phyloP scores from a whole-genome alignment of 106 monocot genomes.

The Cymbidium sinense region DNA sequence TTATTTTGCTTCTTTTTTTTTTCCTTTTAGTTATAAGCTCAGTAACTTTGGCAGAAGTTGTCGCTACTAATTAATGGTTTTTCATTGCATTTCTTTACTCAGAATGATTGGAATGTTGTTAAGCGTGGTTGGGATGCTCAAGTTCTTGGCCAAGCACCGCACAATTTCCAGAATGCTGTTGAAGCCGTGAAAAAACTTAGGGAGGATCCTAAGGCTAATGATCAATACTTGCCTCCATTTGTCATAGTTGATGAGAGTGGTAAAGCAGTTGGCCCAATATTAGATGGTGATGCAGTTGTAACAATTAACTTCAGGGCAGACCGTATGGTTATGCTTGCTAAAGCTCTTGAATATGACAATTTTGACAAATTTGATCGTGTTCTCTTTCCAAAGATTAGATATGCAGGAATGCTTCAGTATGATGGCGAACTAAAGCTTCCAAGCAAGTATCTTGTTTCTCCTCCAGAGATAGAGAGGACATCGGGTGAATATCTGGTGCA shows the following conservation, averaged over 20 bases:
- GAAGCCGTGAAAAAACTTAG: slow-evolving; percentile 90
- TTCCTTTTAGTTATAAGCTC: no score
- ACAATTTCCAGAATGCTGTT: slow-evolving; percentile 68
- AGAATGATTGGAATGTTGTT: slow-evolving; percentile 96
- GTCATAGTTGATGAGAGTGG: slow-evolving; percentile 82
- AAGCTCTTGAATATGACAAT: slow-evolving; percentile 87
- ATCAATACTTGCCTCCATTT: slow-evolving; percentile 90
- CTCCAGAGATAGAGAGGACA: slow-evolving; percentile 93
- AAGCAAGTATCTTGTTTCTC: slow-evolving; percentile 67
- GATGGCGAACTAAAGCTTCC: slow-evolving; percentile 95
- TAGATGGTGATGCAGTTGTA: slow-evolving; percentile 96
- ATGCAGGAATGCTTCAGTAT: slow-evolving; percentile 98
- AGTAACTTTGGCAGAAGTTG: no score
- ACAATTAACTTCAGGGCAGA: slow-evolving; percentile 94
- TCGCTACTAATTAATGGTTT: no score
- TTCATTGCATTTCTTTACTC: no score
- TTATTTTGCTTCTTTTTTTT: no score
- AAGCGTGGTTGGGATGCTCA: slow-evolving; percentile 99
- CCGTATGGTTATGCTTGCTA: slow-evolving; percentile 93
- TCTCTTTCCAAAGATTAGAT: slow-evolving; percentile 70
- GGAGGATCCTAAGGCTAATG: slow-evolving; percentile 51
- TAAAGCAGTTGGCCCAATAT: no score
- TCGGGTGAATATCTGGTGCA: slow-evolving; percentile 96
- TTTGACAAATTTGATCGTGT: slow-evolving; percentile 94
- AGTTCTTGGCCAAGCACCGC: slow-evolving; percentile 94